These are phyloP conservation scores for Nemania sp. DNA, from an alignment of 2,329 filamentous ascomycete species.

Conservation along the genomic window DNA sequence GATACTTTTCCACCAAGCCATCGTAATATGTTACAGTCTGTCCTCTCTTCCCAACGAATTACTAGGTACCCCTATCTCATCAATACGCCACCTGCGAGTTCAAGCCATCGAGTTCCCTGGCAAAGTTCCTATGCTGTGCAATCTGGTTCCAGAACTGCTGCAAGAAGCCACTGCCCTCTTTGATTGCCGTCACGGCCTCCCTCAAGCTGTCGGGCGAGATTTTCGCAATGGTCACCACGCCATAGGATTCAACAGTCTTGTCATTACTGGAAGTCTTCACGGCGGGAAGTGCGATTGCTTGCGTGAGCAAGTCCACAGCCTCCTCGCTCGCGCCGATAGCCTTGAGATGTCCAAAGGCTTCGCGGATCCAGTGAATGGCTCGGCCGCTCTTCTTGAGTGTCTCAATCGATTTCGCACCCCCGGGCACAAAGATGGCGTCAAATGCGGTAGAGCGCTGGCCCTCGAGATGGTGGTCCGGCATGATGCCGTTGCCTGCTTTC, in stretches of 20 bases:
- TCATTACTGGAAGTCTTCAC: constrained; percentile 50
- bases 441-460: constrained; percentile 82
- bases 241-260: constrained; percentile 69
- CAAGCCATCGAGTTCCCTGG: constrained; percentile 74
- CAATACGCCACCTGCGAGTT: constrained; percentile 70
- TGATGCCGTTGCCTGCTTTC: constrained; percentile 55
- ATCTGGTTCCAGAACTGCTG: constrained; percentile 72
- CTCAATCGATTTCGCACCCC: constrained; percentile 66
- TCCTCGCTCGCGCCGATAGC: constrained; percentile 77
- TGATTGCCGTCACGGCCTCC: constrained; percentile 66
- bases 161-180: constrained; percentile 70
- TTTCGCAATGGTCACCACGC: constrained; percentile 70
- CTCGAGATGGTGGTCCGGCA: constrained; percentile 78
- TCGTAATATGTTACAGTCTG: background rate
- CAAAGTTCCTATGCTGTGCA: constrained; percentile 73
- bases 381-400: constrained; percentile 71
- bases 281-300: constrained; percentile 50
- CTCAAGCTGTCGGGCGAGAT: constrained; percentile 61
- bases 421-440: constrained; percentile 77
- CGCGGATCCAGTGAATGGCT: constrained; percentile 75
- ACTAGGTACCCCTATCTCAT: background rate
- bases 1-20: background rate
- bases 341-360: constrained; percentile 83
- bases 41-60: background rate
- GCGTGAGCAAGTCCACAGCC: constrained; percentile 65